These are phyloP conservation scores for Aspergillus niger DNA, from an alignment of 2,329 filamentous ascomycete species.

Conservation along the genomic window DNA sequence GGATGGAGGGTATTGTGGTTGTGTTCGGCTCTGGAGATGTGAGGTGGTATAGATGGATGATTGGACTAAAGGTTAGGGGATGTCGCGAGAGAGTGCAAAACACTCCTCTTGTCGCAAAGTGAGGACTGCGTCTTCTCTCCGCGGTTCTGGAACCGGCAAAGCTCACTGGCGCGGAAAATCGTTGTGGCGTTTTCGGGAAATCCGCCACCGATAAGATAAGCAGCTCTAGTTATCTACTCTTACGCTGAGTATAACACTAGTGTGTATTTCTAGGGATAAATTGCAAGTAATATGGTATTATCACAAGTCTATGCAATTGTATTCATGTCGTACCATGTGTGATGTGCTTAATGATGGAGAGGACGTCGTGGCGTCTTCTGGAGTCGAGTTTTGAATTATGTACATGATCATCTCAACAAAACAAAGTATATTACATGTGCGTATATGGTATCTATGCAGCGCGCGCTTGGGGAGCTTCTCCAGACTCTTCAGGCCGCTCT, in stretches of 20 bases:
- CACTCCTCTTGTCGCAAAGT: conserved; percentile 22
- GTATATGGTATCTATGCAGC: not conserved
- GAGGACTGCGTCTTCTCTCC: conserved; percentile 7
- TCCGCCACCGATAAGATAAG: conserved; percentile 40
- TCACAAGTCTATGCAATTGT: no score
- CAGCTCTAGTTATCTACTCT: not conserved
- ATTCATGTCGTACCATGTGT: no score
- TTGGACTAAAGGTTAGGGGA: not conserved
- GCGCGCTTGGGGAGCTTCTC: not conserved
- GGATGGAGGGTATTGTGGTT: conserved; percentile 11
- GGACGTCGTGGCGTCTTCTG: no score
- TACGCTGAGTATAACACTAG: not conserved
- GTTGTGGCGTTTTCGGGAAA: conserved; percentile 30
- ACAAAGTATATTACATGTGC: no score
- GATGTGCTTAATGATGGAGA: no score
- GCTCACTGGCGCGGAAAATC: conserved; percentile 38
- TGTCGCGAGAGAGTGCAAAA: conserved; percentile 23
- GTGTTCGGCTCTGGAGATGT: not conserved
- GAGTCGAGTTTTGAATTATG: no score
- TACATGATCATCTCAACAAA: no score
- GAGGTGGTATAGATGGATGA: not conserved
- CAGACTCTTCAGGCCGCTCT: not conserved
- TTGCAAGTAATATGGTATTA: no score
- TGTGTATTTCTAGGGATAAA: no score
- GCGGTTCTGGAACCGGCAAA: conserved; percentile 8